phyloP scores from a whole-genome alignment of 371 early-diverging fungal genomes.

The Entomophthora muscae region DNA sequence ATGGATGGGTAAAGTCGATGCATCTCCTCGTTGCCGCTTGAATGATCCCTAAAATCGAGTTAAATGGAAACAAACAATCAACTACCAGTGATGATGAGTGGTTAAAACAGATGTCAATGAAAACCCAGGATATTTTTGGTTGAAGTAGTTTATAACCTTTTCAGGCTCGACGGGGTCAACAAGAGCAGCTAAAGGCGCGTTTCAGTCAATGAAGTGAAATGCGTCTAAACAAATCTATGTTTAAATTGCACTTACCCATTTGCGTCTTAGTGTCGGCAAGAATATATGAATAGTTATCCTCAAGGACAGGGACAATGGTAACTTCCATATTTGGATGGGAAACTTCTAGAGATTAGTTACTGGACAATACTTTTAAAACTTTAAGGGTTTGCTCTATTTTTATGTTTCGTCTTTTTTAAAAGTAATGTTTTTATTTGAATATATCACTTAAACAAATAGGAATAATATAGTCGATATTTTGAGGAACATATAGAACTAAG shows the following conservation, averaged over 20 bases:
- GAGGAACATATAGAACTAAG: too few relatives aligned
- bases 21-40: constrained; percentile 54
- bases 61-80: neutral
- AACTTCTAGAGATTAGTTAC: too few relatives aligned
- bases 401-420: too few relatives aligned
- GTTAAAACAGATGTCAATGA: constrained; percentile 30
- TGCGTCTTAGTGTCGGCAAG: constrained; percentile 43
- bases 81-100: constrained; percentile 53
- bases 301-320: constrained; percentile 10
- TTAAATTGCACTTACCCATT: constrained; percentile 17
- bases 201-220: too few relatives aligned
- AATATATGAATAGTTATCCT: constrained; percentile 69
- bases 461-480: too few relatives aligned
- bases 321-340: neutral
- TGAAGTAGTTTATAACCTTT: constrained; percentile 22
- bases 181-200: constrained; percentile 22
- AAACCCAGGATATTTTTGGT: constrained; percentile 9
- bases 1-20: constrained; percentile 39
- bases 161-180: constrained; percentile 40
- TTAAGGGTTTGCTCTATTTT: too few relatives aligned
- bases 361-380: too few relatives aligned
- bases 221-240: too few relatives aligned
- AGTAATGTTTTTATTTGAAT: too few relatives aligned
- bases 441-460: too few relatives aligned
- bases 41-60: constrained; percentile 33